Conservation (phyloP, 1,284 basidiomycete species). For the Puccinia polysora region DNA sequence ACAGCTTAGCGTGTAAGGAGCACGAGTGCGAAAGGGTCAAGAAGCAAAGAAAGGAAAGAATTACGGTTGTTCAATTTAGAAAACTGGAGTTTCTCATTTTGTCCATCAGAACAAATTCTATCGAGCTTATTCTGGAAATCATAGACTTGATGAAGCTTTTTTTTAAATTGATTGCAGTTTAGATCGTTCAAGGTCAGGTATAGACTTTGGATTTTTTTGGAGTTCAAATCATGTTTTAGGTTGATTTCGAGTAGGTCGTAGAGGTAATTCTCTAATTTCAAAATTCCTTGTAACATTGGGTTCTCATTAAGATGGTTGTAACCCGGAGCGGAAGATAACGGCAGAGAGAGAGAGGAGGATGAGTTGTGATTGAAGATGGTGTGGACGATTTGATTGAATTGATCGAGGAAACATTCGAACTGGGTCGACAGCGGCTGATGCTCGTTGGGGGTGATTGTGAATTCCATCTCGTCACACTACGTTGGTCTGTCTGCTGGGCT, state of each 20-base stretch:
- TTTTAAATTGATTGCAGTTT: constrained; percentile 19
- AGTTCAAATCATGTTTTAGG: constrained; percentile 26
- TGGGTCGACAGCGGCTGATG: constrained; percentile 17
- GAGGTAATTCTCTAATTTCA: constrained; percentile 17
- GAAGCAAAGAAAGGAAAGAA: neutral
- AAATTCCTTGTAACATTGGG: neutral
- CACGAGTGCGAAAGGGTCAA: neutral
- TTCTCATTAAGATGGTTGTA: neutral
- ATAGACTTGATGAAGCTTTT: constrained; percentile 9
- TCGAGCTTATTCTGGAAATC: constrained; percentile 26
- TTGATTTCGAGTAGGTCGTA: constrained; percentile 19
- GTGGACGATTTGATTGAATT: constrained; percentile 22
- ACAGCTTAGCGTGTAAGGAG: too few relatives aligned
- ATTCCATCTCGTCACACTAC: too few relatives aligned
- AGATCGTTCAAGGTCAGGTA: constrained; percentile 3
- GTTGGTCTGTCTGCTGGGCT: too few relatives aligned
- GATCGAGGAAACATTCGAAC: constrained; percentile 23
- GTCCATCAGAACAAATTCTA: constrained; percentile 26
- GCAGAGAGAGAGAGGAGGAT: neutral
- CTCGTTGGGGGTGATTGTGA: constrained; percentile 16
- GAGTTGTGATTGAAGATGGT: constrained; percentile 32
- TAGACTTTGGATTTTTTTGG: constrained; percentile 19
- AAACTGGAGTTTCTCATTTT: constrained; percentile 28
- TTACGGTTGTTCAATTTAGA: constrained; percentile 9
- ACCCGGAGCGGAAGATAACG: constrained; percentile 8